Conservation (phyloP, 768 basidiomycete genomes). For the Trametopsis cervina region DNA sequence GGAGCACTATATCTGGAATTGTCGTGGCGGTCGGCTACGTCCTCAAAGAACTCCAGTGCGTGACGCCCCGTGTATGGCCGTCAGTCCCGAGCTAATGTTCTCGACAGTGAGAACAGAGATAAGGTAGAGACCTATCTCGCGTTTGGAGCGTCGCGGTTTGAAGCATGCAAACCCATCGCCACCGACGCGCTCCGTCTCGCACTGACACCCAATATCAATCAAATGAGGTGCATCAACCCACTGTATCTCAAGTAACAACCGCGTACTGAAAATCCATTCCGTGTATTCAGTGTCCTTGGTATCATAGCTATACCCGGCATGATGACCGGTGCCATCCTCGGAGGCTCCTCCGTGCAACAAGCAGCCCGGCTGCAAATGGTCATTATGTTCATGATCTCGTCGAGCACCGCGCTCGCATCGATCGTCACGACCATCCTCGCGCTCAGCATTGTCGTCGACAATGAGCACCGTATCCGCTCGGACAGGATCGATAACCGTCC, state of each 20-base stretch:
- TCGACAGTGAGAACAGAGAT: constrained; percentile 69
- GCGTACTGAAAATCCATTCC: no score
- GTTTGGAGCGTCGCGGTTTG: constrained; percentile 77
- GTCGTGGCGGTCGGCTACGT: constrained; percentile 65
- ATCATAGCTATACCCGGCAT: constrained; percentile 81
- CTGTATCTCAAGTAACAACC: no score
- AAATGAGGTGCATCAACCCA: constrained; percentile 59
- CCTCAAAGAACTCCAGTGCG: constrained; percentile 71
- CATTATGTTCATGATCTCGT: constrained; percentile 90
- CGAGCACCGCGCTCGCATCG: constrained; percentile 64
- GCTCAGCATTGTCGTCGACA: constrained; percentile 59
- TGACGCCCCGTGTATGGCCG: constrained; percentile 49
- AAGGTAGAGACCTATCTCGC: constrained; percentile 83
- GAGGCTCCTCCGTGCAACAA: constrained; percentile 77
- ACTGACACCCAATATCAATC: constrained; percentile 75
- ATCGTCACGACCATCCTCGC: constrained; percentile 57
- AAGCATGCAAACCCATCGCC: constrained; percentile 77
- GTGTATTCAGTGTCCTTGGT: constrained; percentile 53
- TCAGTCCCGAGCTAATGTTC: constrained; percentile 58
- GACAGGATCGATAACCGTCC: constrained; percentile 47
- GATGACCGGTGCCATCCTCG: constrained; percentile 91
- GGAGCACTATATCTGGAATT: constrained; percentile 69
- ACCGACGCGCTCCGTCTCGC: constrained; percentile 75
- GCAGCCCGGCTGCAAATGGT: constrained; percentile 87
- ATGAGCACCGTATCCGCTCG: constrained; percentile 52